Conservation (phyloP, 495 filamentous ascomycete genomes). For the Venustampulla echinocandica region DNA sequence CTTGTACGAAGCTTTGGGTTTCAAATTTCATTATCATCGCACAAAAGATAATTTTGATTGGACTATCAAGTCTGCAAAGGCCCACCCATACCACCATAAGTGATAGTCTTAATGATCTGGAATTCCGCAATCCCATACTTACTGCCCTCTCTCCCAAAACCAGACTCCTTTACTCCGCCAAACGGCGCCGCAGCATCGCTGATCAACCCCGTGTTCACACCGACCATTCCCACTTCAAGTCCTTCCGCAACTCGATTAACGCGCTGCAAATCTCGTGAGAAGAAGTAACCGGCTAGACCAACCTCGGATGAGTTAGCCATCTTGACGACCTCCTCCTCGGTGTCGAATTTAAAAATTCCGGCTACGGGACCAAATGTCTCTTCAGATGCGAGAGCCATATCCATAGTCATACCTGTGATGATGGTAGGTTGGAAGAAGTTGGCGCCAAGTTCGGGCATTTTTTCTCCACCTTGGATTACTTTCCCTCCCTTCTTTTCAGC, state of each 20-base stretch:
- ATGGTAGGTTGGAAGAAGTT: conserved; percentile 84
- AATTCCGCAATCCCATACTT: conserved; percentile 90
- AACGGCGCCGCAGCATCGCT: conserved; percentile 80
- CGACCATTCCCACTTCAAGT: conserved; percentile 86
- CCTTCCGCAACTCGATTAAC: conserved; percentile 72
- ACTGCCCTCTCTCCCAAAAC: conserved; percentile 87
- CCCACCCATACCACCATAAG: conserved; percentile 67
- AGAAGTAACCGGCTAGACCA: conserved; percentile 83
- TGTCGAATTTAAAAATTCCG: conserved; percentile 72
- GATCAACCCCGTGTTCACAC: conserved; percentile 75
- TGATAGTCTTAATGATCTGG: conserved; percentile 77
- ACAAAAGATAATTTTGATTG: neutral
- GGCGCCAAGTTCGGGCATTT: conserved; percentile 51
- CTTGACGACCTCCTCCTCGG: conserved; percentile 73
- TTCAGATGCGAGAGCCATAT: conserved; percentile 70
- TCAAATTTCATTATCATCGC: no score
- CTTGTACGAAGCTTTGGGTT: no score
- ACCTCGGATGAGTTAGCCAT: conserved; percentile 70
- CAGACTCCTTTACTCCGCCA: conserved; percentile 88
- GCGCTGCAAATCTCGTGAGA: conserved; percentile 61
- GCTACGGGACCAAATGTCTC: conserved; percentile 88
- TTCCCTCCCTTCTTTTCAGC: conserved; percentile 66
- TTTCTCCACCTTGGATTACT: conserved; percentile 61
- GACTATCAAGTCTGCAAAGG: conserved; percentile 34
- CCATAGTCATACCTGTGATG: conserved; percentile 66